phyloP scores from a whole-genome alignment of 352 stramenopile species.

The Phytopythium aichiense region DNA sequence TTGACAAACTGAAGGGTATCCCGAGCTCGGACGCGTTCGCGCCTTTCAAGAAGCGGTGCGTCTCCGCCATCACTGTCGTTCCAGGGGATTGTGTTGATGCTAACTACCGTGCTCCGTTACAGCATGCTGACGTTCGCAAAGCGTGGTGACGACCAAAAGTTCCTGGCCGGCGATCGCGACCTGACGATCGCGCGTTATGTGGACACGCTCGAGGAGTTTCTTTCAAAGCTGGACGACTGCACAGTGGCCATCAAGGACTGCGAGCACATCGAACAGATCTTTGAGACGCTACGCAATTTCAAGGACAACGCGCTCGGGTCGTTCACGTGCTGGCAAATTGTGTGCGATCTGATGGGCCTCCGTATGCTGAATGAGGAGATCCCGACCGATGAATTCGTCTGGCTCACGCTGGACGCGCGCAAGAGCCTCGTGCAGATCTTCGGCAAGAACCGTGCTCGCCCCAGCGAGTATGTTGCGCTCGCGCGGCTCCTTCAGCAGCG shows the following conservation, averaged over 20 bases:
- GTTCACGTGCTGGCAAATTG: slow-evolving; percentile 85
- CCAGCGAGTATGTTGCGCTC: slow-evolving; percentile 62
- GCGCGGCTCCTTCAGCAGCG: slow-evolving; percentile 68
- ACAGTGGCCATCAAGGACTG: slow-evolving; percentile 55
- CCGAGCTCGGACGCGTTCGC: slow-evolving; percentile 65
- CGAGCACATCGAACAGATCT: slow-evolving; percentile 44
- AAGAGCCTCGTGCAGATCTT: slow-evolving; percentile 84
- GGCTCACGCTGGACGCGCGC: slow-evolving; percentile 71
- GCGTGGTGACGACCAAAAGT: slow-evolving; percentile 36
- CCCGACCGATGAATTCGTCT: slow-evolving; percentile 68
- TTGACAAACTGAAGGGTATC: slow-evolving; percentile 74
- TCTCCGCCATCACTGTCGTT: neutral
- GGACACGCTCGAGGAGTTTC: slow-evolving; percentile 64
- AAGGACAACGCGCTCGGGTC: slow-evolving; percentile 69
- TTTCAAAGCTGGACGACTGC: slow-evolving; percentile 53
- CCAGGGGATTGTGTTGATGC: neutral
- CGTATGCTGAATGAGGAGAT: slow-evolving; percentile 60
- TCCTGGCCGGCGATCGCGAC: slow-evolving; percentile 57
- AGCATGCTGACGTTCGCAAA: slow-evolving; percentile 53
- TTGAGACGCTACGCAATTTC: slow-evolving; percentile 63
- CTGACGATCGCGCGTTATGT: slow-evolving; percentile 55
- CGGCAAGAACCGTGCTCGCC: slow-evolving; percentile 66
- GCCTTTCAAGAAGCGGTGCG: slow-evolving; percentile 64
- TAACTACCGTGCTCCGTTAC: neutral
- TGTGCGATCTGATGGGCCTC: slow-evolving; percentile 75